Evolutionary conservation across 75 land plant species (phyloP).

Genomic region (Ceratopteris richardii): DNA sequence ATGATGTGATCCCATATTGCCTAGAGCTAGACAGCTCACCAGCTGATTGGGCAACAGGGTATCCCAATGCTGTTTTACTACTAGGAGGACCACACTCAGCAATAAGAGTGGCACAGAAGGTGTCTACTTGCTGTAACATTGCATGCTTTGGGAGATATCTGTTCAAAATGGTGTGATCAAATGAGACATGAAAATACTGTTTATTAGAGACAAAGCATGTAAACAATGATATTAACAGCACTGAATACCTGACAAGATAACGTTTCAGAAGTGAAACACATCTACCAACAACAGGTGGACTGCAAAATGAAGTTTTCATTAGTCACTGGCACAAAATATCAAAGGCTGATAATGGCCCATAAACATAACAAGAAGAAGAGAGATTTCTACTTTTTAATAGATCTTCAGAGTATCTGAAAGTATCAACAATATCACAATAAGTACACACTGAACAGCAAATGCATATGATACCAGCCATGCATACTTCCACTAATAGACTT

Average conservation of each 20-base stretch:
- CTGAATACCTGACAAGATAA: slow-evolving; percentile 71
- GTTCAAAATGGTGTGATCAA: no score
- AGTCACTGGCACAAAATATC: no score
- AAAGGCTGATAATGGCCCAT: no score
- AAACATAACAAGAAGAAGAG: no score
- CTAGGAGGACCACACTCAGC: slow-evolving; percentile 55
- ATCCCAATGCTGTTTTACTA: slow-evolving; percentile 21
- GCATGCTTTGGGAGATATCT: slow-evolving; percentile 77
- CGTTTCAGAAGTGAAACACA: slow-evolving; percentile 85
- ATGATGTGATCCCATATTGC: slow-evolving; percentile 10
- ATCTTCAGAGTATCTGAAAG: no score
- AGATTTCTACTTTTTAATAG: no score
- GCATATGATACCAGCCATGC: no score
- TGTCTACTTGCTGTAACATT: slow-evolving; percentile 84
- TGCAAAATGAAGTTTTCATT: slow-evolving; percentile 17
- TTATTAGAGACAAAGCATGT: background rate
- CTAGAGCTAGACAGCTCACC: slow-evolving; percentile 19
- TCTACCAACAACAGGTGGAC: slow-evolving; percentile 93
- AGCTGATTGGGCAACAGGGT: slow-evolving; percentile 40
- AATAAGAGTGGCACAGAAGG: slow-evolving; percentile 77
- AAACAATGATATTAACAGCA: no score
- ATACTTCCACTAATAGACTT: no score
- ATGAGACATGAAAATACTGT: background rate
- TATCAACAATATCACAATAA: no score
- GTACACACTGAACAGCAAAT: no score